A percentile compares a stretch with the other conserved stretches of the same genome.
phyloP scores from a whole-genome alignment of 305 asterid species.

The Fraxinus dipetala region DNA sequence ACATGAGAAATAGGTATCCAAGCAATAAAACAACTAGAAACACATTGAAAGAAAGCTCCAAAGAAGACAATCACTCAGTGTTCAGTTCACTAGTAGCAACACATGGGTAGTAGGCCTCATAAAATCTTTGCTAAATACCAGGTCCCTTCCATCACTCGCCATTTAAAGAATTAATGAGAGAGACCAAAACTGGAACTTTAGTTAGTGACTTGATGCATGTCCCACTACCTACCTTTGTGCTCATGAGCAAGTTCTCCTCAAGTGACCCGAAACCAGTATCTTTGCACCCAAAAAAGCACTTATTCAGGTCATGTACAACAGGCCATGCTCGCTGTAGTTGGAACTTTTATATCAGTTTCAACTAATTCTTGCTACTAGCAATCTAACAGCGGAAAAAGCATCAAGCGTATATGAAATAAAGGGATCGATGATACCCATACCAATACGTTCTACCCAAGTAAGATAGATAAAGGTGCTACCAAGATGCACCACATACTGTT shows the following conservation, averaged over 20 bases:
- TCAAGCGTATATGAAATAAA: background rate
- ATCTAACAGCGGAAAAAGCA: background rate
- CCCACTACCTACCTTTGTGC: background rate
- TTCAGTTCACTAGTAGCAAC: background rate
- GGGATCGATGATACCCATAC: background rate
- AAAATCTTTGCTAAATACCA: background rate
- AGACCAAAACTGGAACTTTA: background rate
- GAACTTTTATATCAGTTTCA: background rate
- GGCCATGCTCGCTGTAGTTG: background rate
- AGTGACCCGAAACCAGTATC: background rate
- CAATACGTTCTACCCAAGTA: background rate
- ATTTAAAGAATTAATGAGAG: background rate
- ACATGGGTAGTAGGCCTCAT: background rate
- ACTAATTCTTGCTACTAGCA: background rate
- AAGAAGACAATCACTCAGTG: background rate
- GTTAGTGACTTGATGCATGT: background rate
- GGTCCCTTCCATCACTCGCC: background rate
- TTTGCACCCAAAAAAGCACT: background rate
- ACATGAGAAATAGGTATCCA: background rate
- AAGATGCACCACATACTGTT: background rate
- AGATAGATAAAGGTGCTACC: conserved; percentile 6
- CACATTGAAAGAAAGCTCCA: background rate
- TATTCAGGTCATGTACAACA: background rate
- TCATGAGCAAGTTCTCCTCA: background rate
- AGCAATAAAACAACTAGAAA: background rate